Percentiles rank a stretch among this genome's conserved stretches.
Conservation (phyloP, 345 rosid genomes). For the Euphorbia peplus region DNA sequence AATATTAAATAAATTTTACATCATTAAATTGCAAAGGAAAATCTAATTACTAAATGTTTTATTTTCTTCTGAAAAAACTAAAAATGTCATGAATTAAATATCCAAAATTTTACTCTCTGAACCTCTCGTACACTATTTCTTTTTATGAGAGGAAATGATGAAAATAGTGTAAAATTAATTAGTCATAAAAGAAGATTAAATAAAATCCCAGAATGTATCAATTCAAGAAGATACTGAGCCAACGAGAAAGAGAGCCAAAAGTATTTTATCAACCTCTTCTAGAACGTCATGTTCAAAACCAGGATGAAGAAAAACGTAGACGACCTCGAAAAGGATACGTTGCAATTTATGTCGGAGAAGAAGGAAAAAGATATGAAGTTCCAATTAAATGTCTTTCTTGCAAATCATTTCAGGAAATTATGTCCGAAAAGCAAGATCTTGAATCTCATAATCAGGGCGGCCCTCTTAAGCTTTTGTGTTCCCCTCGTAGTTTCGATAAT, state of each 20-base stretch:
- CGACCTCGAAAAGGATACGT: not conserved
- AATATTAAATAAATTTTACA: not conserved
- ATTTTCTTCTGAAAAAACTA: not conserved
- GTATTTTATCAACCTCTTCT: not conserved
- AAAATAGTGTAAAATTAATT: not conserved
- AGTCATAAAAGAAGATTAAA: not conserved
- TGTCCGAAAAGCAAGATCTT: no score
- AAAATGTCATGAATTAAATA: not conserved
- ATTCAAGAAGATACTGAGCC: not conserved
- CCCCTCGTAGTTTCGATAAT: no score
- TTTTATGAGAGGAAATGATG: not conserved
- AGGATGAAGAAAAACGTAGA: not conserved
- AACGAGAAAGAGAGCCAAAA: not conserved
- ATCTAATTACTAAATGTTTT: no score
- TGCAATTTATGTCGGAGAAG: no score
- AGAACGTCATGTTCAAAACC: not conserved
- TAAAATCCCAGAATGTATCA: not conserved
- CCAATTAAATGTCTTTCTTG: no score
- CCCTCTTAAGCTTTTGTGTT: no score
- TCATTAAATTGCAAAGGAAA: not conserved
- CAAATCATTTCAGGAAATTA: no score
- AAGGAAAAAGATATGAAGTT: no score
- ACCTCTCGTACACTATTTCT: not conserved
- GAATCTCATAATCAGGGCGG: no score
- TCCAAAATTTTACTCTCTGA: not conserved